These are phyloP conservation scores for Globisporangium emineosum DNA, from an alignment of 352 stramenopile genomes.

Conservation along the genomic window DNA sequence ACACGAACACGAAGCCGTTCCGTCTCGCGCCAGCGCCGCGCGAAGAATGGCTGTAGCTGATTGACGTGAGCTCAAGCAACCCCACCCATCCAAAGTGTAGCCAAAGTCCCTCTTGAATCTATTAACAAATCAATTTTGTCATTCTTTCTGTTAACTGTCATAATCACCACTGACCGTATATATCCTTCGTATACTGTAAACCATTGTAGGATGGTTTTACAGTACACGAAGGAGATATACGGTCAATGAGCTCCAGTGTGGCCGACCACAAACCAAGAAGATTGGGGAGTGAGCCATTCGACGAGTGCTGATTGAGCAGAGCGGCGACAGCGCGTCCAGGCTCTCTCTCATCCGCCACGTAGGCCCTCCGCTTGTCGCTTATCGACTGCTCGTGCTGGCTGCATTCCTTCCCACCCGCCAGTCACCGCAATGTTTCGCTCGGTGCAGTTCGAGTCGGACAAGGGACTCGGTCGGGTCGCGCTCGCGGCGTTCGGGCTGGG, in stretches of 20 bases:
- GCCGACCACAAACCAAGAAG: no score
- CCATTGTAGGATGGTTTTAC: no score
- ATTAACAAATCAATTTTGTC: no score
- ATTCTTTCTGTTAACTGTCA: no score
- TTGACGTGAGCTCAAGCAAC: background rate
- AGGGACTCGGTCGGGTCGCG: conserved; percentile 70
- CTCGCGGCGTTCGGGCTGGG: conserved; percentile 74
- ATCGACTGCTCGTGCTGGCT: background rate
- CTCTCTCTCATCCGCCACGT: background rate
- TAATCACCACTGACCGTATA: conserved; percentile 5
- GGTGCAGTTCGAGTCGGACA: conserved; percentile 73
- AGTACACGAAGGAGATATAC: no score
- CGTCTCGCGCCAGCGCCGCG: background rate
- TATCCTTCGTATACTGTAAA: background rate
- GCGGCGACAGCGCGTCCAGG: background rate
- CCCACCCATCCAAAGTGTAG: background rate
- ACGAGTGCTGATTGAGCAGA: background rate
- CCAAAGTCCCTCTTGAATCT: no score
- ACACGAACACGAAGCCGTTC: background rate
- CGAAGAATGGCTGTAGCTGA: background rate
- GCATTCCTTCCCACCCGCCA: background rate
- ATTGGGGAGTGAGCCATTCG: background rate
- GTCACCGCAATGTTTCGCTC: conserved; percentile 53
- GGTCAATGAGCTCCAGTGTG: no score
- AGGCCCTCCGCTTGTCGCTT: background rate